These are phyloP conservation scores for Fusarium scirpi DNA, from an alignment of 2,329 filamentous ascomycete genomes.

Conservation along the genomic window DNA sequence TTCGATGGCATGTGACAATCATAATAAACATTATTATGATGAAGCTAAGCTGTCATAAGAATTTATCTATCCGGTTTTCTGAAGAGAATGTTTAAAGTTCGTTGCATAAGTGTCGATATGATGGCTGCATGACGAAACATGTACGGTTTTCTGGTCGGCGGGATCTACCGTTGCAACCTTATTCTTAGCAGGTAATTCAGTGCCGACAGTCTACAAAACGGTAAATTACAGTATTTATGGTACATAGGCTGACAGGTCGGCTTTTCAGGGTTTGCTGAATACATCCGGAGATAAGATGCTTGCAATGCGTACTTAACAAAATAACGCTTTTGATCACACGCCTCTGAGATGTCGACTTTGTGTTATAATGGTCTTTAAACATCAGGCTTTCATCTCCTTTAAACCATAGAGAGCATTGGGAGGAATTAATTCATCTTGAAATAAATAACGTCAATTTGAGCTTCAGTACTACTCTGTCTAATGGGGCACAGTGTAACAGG, in stretches of 20 bases:
- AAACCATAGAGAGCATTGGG: not conserved
- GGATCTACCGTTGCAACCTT: not conserved
- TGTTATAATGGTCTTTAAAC: too few relatives aligned
- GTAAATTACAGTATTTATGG: not conserved
- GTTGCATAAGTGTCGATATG: not conserved
- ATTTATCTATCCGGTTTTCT: too few relatives aligned
- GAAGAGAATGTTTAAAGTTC: too few relatives aligned
- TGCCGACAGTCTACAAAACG: too few relatives aligned
- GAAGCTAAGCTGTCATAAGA: too few relatives aligned
- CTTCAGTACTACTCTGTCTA: not conserved
- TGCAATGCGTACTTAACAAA: too few relatives aligned
- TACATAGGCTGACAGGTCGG: too few relatives aligned
- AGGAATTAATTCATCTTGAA: not conserved
- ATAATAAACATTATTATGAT: not conserved
- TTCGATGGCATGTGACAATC: not conserved
- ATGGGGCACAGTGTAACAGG: not conserved
- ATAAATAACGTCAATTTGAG: not conserved
- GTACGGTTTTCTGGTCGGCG: not conserved
- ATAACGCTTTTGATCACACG: too few relatives aligned
- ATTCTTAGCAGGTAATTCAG: too few relatives aligned
- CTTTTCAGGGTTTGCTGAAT: too few relatives aligned
- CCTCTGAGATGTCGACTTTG: too few relatives aligned
- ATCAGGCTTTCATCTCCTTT: rapidly evolving
- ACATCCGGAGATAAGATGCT: too few relatives aligned
- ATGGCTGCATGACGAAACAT: not conserved